phyloP scores from a whole-genome alignment of 192 early-diverging fungal genomes.

The Haplosporangium gracile region DNA sequence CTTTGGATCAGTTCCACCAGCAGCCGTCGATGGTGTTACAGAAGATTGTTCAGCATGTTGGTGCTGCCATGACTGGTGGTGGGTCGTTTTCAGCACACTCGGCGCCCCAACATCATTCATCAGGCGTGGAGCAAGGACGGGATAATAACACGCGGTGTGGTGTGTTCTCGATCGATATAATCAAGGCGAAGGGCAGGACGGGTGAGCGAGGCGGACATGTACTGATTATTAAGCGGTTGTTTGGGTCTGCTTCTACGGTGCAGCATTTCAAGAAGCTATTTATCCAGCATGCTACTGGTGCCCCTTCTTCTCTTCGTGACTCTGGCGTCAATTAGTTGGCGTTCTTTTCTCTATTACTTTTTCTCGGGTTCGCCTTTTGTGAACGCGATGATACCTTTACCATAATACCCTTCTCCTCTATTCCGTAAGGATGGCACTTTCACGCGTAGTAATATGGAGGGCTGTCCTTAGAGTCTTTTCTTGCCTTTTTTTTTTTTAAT shows the following conservation, averaged over 20 bases:
- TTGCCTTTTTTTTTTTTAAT: too few species aligned
- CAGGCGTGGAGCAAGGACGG: not conserved
- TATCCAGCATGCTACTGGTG: conserved; percentile 13
- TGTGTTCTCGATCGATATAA: conserved; percentile 52
- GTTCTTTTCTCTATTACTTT: not conserved
- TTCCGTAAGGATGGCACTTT: not conserved
- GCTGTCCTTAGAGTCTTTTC: too few species aligned
- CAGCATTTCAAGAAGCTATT: conserved; percentile 46
- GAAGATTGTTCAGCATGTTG: conserved; percentile 33
- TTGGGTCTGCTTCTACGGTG: conserved; percentile 38
- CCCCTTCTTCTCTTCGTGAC: not conserved
- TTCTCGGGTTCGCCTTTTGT: not conserved
- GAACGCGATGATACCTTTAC: not conserved
- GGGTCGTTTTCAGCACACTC: not conserved
- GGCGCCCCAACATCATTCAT: not conserved
- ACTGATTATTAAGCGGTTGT: conserved; percentile 39
- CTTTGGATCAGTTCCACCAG: not conserved
- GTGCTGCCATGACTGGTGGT: conserved; percentile 35
- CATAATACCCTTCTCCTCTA: not conserved
- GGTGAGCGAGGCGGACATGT: conserved; percentile 3
- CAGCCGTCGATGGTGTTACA: conserved; percentile 1
- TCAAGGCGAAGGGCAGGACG: conserved; percentile 1
- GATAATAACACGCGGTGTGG: conserved; percentile 6
- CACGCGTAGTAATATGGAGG: too few species aligned
- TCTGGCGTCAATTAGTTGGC: not conserved